phyloP scores from a whole-genome alignment of 2,329 filamentous ascomycete species.

The Trichothecium sympodiale region DNA sequence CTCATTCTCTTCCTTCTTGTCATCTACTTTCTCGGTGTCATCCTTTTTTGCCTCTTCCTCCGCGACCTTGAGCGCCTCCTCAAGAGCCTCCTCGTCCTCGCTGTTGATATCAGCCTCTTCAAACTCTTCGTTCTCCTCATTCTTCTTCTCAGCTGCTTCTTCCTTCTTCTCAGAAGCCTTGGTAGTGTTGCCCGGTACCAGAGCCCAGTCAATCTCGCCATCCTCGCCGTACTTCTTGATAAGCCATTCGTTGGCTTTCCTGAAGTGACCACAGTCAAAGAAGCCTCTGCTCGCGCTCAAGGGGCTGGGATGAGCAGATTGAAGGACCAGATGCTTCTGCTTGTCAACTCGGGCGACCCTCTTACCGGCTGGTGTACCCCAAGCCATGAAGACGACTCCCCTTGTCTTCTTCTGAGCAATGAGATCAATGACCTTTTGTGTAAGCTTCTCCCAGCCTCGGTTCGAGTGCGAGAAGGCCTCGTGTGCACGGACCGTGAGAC shows the following conservation, averaged over 20 bases:
- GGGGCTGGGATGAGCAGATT: conserved; percentile 88
- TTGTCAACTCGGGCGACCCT: conserved; percentile 64
- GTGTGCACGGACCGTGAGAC: conserved; percentile 82
- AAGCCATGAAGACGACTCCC: conserved; percentile 91
- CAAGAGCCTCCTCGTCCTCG: conserved; percentile 25
- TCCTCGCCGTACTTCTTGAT: conserved; percentile 65
- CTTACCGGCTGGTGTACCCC: conserved; percentile 78
- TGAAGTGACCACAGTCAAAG: conserved; percentile 75
- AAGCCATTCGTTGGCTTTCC: conserved; percentile 77
- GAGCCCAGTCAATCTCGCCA: conserved; percentile 76
- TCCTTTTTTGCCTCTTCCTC: conserved; percentile 15
- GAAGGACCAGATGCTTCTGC: conserved; percentile 68
- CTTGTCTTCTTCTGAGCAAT: conserved; percentile 65
- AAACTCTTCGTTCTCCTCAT: conserved; percentile 3
- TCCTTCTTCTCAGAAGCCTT: conserved; percentile 12
- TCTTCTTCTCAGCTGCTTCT: conserved; percentile 4
- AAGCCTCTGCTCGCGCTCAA: conserved; percentile 75
- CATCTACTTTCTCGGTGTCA: background rate
- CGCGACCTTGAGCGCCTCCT: conserved; percentile 21
- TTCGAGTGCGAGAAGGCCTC: conserved; percentile 78
- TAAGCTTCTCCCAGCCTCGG: conserved; percentile 88
- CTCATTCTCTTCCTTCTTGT: background rate
- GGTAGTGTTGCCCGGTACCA: conserved; percentile 27
- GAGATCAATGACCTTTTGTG: conserved; percentile 80
- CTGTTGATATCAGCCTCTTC: conserved; percentile 19